phyloP scores from a whole-genome alignment of 179 eudicot species.

The Vitellaria paradoxa region DNA sequence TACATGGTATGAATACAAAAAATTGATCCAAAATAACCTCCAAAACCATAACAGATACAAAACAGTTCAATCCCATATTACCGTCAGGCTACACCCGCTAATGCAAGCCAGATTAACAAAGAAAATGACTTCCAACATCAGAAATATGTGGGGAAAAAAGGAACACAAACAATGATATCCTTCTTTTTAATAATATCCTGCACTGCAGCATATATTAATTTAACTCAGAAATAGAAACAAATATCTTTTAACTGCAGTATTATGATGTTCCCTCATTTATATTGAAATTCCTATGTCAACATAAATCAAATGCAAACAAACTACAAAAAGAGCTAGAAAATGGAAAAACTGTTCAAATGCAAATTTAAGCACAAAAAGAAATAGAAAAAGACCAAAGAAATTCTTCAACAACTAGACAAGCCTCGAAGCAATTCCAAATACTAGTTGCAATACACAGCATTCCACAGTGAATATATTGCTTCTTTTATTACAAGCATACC shows the following conservation, averaged over 20 bases:
- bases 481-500: not conserved
- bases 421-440: not conserved
- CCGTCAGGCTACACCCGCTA: not conserved
- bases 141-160: no score
- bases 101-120: not conserved
- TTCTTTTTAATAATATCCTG: no score
- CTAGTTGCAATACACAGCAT: not conserved
- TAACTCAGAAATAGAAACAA: not conserved
- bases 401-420: not conserved
- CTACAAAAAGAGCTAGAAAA: not conserved
- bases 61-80: slow-evolving; percentile 1
- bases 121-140: not conserved
- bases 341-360: not conserved
- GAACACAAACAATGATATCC: not conserved
- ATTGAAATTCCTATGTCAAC: not conserved
- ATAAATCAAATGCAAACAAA: not conserved
- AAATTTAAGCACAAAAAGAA: not conserved
- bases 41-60: not conserved
- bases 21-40: not conserved
- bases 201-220: not conserved
- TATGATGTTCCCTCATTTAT: not conserved
- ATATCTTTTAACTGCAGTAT: not conserved
- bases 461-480: not conserved
- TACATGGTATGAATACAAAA: not conserved
- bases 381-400: not conserved